Percentiles rank a stretch among this genome's conserved stretches.
Evolutionary conservation across 2,329 filamentous ascomycete genomes (phyloP).

Genomic region (Thielaviopsis ethacetica): DNA sequence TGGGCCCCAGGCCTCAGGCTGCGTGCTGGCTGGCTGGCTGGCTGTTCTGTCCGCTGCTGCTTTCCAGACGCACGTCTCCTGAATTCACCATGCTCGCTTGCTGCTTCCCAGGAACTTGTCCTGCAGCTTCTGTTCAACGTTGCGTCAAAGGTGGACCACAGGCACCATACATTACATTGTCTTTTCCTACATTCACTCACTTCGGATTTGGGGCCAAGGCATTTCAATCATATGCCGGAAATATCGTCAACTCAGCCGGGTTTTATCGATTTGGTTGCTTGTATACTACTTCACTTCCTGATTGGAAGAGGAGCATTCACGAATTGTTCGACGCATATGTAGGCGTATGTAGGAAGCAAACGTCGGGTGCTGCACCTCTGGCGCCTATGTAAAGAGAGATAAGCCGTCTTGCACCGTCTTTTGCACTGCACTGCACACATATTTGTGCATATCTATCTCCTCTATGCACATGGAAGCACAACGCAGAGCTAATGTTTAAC

Average conservation of each 20-base stretch:
- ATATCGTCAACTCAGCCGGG: not conserved
- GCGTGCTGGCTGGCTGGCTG: not conserved
- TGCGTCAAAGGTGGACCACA: not conserved
- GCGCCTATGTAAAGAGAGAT: no score
- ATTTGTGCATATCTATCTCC: no score
- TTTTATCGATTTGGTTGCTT: not conserved
- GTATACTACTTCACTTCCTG: not conserved
- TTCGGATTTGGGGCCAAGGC: not conserved
- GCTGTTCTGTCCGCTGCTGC: not conserved
- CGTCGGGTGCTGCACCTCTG: no score
- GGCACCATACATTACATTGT: not conserved
- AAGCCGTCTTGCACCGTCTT: no score
- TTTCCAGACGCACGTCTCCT: not conserved
- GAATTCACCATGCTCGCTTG: not conserved
- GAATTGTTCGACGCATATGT: not conserved
- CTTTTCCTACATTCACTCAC: not conserved
- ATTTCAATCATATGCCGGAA: not conserved
- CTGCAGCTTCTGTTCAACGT: not conserved
- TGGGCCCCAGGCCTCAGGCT: not conserved
- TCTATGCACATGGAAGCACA: no score
- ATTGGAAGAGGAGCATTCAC: not conserved
- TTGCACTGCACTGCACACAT: no score
- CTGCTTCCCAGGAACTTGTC: not conserved
- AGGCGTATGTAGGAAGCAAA: no score
- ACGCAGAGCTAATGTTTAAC: no score